Evolutionary conservation across 345 rosid genomes (phyloP), one percentile per base, ranked within the genome.

Genomic region (Linum lewisii): DNA sequence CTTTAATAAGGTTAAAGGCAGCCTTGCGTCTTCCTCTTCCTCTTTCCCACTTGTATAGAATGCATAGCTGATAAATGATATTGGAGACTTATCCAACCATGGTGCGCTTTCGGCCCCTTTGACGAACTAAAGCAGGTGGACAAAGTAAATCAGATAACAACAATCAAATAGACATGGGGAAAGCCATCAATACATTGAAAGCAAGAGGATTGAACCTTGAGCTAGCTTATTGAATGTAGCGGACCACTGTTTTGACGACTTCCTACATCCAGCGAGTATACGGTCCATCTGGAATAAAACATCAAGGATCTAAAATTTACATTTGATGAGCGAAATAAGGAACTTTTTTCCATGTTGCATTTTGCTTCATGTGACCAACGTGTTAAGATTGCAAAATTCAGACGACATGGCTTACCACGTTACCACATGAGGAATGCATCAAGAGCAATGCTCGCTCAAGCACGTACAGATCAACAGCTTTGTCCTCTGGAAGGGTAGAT

Each of bases 191-290:
- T 1, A 13, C 15, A 15, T n/a, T n/a, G n/a, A 16, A 22, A 18
- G 1, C 13, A 24, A 59, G 58, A 18, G 13, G 32, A 32, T 20
- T 51, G 34, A 44, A 93, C 99, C 99, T 84, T 86, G 93, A 2
- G 96, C 99, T 13, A 94, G 85, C 84, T 94, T 94, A 83, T 94
- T 94, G 59, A 81, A 70, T 10, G 90, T 87, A 32, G 97, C 79
- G 22, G 95, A 90, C 99, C 99, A 94, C 69, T 87, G 99, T 77
- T 83, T 90, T 6, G 99, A 94, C 47, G 99, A 85, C 73, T 84
- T 94, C 76, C 85, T 78, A 69, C 90, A 94, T 7, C 84, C 82
- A 24, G 82, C 73, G 24, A 90, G 81, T 63, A 90, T 82, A 19
- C 70, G 73, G 45, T 90, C 96, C 96, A 94, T 94, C 97, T 87